These are phyloP conservation scores for Galerina sulciceps DNA, from an alignment of 768 basidiomycete genomes.

Conservation along the genomic window DNA sequence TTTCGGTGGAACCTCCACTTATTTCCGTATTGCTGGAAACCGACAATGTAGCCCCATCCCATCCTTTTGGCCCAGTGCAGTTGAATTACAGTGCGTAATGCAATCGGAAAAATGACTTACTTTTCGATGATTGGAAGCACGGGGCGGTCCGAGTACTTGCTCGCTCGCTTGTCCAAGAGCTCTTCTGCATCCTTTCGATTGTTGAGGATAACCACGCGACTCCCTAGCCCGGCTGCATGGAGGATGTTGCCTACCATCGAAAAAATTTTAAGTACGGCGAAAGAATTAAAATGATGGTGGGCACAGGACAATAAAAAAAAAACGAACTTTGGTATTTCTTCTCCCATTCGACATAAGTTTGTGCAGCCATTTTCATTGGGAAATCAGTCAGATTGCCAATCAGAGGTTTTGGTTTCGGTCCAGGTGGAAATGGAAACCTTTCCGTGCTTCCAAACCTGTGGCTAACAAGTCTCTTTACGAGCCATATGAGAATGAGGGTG, in stretches of 20 bases:
- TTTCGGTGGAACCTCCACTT: constrained; percentile 39
- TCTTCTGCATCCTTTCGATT: constrained; percentile 12
- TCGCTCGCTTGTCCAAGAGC: constrained; percentile 45
- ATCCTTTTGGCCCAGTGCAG: constrained; percentile 13
- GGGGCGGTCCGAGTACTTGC: constrained; percentile 50
- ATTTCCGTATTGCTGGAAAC: constrained; percentile 34
- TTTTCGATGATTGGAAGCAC: constrained; percentile 16
- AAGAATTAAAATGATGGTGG: no score
- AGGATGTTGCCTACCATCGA: constrained; percentile 19
- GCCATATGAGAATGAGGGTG: not conserved
- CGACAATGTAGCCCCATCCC: constrained; percentile 40
- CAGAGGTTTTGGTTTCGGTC: constrained; percentile 24
- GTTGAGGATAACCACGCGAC: constrained; percentile 29
- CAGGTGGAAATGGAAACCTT: constrained; percentile 9
- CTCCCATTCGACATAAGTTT: constrained; percentile 3
- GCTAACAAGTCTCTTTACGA: not conserved
- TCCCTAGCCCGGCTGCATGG: constrained; percentile 20
- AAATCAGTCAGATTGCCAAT: constrained; percentile 20
- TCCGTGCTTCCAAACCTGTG: no score
- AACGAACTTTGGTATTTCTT: constrained; percentile 12
- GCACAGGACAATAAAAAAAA: not conserved
- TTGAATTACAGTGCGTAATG: no score
- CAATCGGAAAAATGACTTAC: not conserved
- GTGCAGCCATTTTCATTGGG: not conserved
- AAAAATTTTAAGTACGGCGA: no score